These are phyloP conservation scores for Calycina herbarum DNA, from an alignment of 2,329 filamentous ascomycete species.

Conservation along the genomic window DNA sequence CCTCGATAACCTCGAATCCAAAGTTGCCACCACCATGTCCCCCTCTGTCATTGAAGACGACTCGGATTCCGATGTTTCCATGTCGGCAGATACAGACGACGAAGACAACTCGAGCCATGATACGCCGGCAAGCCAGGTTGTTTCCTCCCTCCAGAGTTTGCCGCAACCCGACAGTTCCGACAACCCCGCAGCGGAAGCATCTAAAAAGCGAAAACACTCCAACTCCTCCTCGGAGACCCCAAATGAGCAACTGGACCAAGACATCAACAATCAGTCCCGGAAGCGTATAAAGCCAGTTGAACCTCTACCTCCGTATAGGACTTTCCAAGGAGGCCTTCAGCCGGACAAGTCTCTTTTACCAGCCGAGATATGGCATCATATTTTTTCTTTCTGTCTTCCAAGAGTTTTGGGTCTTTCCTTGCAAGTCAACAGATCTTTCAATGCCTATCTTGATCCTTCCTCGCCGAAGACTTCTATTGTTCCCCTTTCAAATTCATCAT, in stretches of 20 bases:
- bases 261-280: conserved; percentile 20
- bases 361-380: conserved; percentile 66
- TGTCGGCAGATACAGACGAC: conserved; percentile 39
- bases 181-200: conserved; percentile 16
- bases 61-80: conserved; percentile 40
- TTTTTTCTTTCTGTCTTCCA: conserved; percentile 68
- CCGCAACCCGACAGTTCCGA: conserved; percentile 10
- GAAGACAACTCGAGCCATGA: conserved; percentile 22
- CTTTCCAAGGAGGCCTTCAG: conserved; percentile 23
- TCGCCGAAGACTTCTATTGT: conserved; percentile 39
- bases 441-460: conserved; percentile 55
- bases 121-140: conserved; percentile 13
- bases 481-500: conserved; percentile 39
- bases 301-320: conserved; percentile 21
- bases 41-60: conserved; percentile 28
- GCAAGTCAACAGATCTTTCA: conserved; percentile 67
- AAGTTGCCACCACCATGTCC: conserved; percentile 11
- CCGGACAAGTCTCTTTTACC: conserved; percentile 45
- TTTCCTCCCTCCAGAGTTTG: conserved; percentile 9
- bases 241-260: conserved; percentile 24
- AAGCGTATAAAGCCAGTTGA: conserved; percentile 35
- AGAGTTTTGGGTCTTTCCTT: conserved; percentile 64
- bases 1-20: conserved; percentile 14
- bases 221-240: conserved; percentile 17
- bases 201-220: conserved; percentile 33